phyloP scores from a whole-genome alignment of 257 asterid species.

The Solanum virginianum region DNA sequence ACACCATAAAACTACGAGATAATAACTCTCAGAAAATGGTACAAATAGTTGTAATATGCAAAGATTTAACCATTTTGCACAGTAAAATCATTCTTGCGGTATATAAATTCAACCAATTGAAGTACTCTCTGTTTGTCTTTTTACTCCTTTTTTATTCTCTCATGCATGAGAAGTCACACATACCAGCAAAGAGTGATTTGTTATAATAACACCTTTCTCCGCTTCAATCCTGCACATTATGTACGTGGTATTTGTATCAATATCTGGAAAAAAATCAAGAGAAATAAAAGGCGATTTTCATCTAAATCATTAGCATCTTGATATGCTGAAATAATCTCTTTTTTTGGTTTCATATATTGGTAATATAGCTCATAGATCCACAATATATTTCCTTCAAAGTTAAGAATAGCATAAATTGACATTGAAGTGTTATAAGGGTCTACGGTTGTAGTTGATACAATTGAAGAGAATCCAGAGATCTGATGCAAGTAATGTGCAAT shows the following conservation, averaged over 20 bases:
- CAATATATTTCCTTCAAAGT: neutral
- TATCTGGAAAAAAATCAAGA: neutral
- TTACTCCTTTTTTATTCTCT: neutral
- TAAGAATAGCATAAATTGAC: neutral
- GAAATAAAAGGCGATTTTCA: neutral
- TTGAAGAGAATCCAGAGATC: neutral
- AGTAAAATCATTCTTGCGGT: neutral
- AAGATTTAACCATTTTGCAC: neutral
- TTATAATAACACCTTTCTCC: slow-evolving; percentile 87
- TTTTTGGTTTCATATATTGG: neutral
- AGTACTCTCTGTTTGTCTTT: neutral
- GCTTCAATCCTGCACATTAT: slow-evolving; percentile 78
- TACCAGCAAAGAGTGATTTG: slow-evolving; percentile 84
- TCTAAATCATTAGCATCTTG: neutral
- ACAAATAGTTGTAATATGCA: neutral
- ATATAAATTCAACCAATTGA: neutral
- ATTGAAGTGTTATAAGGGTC: neutral
- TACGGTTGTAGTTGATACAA: neutral
- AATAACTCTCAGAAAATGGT: too few relatives aligned
- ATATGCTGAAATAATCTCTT: neutral
- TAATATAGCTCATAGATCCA: neutral
- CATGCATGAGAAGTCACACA: slow-evolving; percentile 16
- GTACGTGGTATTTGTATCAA: neutral
- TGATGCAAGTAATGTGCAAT: neutral
- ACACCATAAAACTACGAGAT: too few relatives aligned